Conservation (phyloP, 495 filamentous ascomycete genomes). For the Astrothelium subdiscretum region DNA sequence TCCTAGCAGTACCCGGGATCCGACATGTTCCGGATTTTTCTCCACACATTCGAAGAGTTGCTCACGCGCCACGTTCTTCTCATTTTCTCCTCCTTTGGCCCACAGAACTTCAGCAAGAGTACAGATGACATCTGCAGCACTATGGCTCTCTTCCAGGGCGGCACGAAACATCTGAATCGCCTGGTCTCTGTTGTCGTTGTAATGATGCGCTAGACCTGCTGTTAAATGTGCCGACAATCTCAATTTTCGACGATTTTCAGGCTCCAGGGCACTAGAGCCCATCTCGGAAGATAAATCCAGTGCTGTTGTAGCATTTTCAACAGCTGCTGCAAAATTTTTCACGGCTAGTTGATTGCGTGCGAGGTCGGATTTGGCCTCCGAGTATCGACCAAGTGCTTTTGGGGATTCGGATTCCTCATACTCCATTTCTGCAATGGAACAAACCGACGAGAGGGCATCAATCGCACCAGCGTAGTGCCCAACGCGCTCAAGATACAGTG, state of each 20-base stretch:
- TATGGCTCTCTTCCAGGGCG: slow-evolving; percentile 66
- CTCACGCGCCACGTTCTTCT: slow-evolving; percentile 62
- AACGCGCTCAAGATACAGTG: slow-evolving; percentile 70
- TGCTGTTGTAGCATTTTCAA: slow-evolving; percentile 43
- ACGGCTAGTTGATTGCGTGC: slow-evolving; percentile 64
- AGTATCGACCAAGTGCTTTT: slow-evolving; percentile 58
- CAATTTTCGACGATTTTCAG: slow-evolving; percentile 46
- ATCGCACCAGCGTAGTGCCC: slow-evolving; percentile 55
- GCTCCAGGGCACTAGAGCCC: slow-evolving; percentile 43
- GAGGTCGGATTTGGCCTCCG: slow-evolving; percentile 78
- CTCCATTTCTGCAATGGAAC: slow-evolving; percentile 56
- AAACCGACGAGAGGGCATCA: slow-evolving; percentile 50
- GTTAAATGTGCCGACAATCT: slow-evolving; percentile 80
- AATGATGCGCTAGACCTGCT: slow-evolving; percentile 70
- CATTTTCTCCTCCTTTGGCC: slow-evolving; percentile 71
- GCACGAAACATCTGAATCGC: slow-evolving; percentile 70
- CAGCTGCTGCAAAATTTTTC: slow-evolving; percentile 49
- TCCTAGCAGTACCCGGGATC: slow-evolving; percentile 66
- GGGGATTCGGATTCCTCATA: slow-evolving; percentile 76
- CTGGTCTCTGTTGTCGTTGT: slow-evolving; percentile 45
- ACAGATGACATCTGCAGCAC: slow-evolving; percentile 76
- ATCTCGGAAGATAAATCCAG: slow-evolving; percentile 26
- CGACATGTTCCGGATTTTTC: slow-evolving; percentile 57
- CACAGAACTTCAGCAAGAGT: slow-evolving; percentile 83
- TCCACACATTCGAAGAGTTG: slow-evolving; percentile 71